Evolutionary conservation across 495 filamentous ascomycete genomes (phyloP), one percentile per base, ranked within the genome.

Genomic region (Letharia lupina): DNA sequence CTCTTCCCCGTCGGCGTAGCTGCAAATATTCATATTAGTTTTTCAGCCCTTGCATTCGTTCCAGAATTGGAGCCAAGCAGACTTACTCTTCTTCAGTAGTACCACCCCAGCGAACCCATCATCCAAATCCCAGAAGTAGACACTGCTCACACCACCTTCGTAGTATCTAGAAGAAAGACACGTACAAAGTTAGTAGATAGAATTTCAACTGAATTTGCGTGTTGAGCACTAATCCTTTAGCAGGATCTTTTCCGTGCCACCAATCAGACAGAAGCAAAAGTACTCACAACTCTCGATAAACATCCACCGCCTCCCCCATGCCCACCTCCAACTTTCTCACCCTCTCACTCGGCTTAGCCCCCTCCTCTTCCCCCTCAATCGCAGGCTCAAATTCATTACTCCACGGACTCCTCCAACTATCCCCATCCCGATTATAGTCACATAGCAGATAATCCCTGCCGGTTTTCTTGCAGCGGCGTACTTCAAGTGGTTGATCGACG

Each of bases 391-490:
- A 99, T 77, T 97, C 91, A 77, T 97, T 97, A 80, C 88, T 93
- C 94, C 94, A 99, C 42, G 94, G 94, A 68, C 90, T 94, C 42
- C 94, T 89, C 82, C 96, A 96, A 78, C 88, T 92, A 77, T 97
- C 94, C 62, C 95, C 95, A 78, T 99, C 94, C 62, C 94, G 91
- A 82, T 99, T 99, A 82, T 98, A 99, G 82, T 99, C 94, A 81
- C 94, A 99, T 68, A 96, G 90, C 50, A 99, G 86, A 79, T 96
- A 99, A 79, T 98, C 94, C 63, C 93, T 89, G 68, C 89, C 91
- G 64, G 90, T 91, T 76, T 92, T 90, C 64, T 82, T 81, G 81
- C 94, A 98, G 67, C 89, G 89, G 66, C 87, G 87, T 58, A 94
- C 82, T 60, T 90, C 86, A 33, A 99, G 87, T 58, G 95, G 95